Evolutionary conservation across 805 yeast species (phyloP).

Genomic region (Millerago galiae): DNA sequence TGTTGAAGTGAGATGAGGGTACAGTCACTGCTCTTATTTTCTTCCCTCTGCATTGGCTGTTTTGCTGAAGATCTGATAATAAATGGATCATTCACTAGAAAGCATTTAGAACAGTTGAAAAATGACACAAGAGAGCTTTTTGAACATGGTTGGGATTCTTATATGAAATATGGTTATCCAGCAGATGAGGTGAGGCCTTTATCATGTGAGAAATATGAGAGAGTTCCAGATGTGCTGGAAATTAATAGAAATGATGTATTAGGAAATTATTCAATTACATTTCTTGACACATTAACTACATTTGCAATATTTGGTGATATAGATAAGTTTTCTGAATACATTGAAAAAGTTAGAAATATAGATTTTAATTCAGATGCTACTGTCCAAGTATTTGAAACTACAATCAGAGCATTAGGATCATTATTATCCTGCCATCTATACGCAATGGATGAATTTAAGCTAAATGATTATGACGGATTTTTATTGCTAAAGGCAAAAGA

Average conservation of each 20-base stretch:
- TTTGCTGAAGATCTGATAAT: background rate
- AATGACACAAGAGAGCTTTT: slow-evolving; percentile 52
- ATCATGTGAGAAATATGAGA: slow-evolving; percentile 60
- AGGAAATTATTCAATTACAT: slow-evolving; percentile 76
- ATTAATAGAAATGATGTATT: slow-evolving; percentile 70
- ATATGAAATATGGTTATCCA: slow-evolving; percentile 68
- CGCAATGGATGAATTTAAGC: slow-evolving; percentile 34
- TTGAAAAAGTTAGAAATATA: slow-evolving; percentile 31
- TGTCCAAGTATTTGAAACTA: slow-evolving; percentile 83
- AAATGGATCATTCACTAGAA: slow-evolving; percentile 16
- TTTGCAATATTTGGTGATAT: slow-evolving; percentile 66
- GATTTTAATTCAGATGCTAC: slow-evolving; percentile 58
- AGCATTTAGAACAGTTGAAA: slow-evolving; percentile 26
- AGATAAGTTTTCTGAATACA: slow-evolving; percentile 43
- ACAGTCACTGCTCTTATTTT: background rate
- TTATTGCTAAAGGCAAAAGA: slow-evolving; percentile 67
- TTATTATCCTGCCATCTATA: slow-evolving; percentile 72
- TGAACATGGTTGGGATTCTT: slow-evolving; percentile 68
- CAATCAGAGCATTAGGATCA: slow-evolving; percentile 80
- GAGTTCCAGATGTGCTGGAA: slow-evolving; percentile 52
- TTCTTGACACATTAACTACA: slow-evolving; percentile 76
- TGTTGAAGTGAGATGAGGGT: background rate
- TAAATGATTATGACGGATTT: slow-evolving; percentile 58
- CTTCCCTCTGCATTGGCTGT: background rate
- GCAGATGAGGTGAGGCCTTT: slow-evolving; percentile 76